A percentile compares a stretch with the other conserved stretches of the same genome.
Evolutionary conservation across 495 filamentous ascomycete species (phyloP).

Genomic region (Jackrogersella multiformis): DNA sequence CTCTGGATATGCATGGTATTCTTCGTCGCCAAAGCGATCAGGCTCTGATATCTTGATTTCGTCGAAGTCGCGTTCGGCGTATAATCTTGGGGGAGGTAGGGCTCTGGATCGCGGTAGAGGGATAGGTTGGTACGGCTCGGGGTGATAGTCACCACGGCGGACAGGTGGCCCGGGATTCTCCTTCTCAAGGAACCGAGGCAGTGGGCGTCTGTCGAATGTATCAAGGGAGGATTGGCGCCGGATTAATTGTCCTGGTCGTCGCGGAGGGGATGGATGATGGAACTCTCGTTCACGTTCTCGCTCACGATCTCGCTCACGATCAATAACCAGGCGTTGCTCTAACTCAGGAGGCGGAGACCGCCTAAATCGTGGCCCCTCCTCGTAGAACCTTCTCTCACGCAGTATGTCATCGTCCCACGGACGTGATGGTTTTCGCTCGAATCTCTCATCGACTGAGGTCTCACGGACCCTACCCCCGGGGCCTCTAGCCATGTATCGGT

Average conservation of each 20-base stretch:
- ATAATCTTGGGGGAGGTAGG: conserved; percentile 58
- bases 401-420: conserved; percentile 51
- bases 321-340: conserved; percentile 47
- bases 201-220: conserved; percentile 60
- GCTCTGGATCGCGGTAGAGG: conserved; percentile 61
- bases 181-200: conserved; percentile 56
- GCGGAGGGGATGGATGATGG: conserved; percentile 47
- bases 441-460: conserved; percentile 45
- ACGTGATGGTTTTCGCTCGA: conserved; percentile 44
- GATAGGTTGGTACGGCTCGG: conserved; percentile 61
- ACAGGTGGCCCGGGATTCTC: conserved; percentile 59
- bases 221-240: conserved; percentile 59
- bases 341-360: conserved; percentile 46
- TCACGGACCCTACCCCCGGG: conserved; percentile 40
- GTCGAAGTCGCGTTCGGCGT: conserved; percentile 61
- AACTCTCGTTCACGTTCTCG: conserved; percentile 48
- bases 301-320: conserved; percentile 46
- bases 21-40: conserved; percentile 72
- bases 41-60: conserved; percentile 76
- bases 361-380: conserved; percentile 49
- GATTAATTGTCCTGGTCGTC: conserved; percentile 46
- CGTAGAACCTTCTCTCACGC: conserved; percentile 52
- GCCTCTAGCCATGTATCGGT: conserved; percentile 43
- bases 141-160: conserved; percentile 52
- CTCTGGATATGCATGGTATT: conserved; percentile 68